Conservation (phyloP, 306 rosid genomes). For the Aeschynomene evenia region DNA sequence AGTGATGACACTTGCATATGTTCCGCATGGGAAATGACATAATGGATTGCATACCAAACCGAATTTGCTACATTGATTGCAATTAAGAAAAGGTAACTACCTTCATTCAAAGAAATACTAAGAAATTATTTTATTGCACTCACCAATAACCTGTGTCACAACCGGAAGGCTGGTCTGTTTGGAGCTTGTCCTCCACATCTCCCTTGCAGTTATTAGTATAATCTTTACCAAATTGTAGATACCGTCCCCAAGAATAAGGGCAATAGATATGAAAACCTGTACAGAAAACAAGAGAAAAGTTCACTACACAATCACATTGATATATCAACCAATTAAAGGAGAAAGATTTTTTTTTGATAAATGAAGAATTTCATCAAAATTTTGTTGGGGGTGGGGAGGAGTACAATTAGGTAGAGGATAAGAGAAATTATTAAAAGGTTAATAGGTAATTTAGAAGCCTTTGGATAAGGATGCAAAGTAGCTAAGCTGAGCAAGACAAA, state of each 20-base stretch:
- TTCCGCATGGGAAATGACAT: slow-evolving; percentile 8
- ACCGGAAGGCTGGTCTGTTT: slow-evolving; percentile 60
- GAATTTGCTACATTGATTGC: not conserved
- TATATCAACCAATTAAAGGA: not conserved
- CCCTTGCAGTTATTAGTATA: slow-evolving; percentile 59
- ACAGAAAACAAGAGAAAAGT: slow-evolving; percentile 1
- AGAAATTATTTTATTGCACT: slow-evolving; percentile 26
- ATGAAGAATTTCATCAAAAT: too few species aligned
- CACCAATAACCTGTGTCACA: slow-evolving; percentile 54
- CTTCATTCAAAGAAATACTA: slow-evolving; percentile 7
- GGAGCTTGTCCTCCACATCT: slow-evolving; percentile 60
- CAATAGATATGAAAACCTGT: slow-evolving; percentile 44
- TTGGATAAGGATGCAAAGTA: slow-evolving; percentile 9
- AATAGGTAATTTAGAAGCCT: not conserved
- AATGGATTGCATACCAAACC: not conserved
- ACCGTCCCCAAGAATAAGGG: slow-evolving; percentile 93
- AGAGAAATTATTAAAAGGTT: not conserved
- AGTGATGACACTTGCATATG: not conserved
- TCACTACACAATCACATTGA: slow-evolving; percentile 16
- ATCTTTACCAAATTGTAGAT: slow-evolving; percentile 78
- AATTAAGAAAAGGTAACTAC: not conserved
- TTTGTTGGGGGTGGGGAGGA: too few species aligned
- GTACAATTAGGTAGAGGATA: too few species aligned
- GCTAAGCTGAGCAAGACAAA: slow-evolving; percentile 1
- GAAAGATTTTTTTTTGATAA: too few species aligned